Percentiles rank a stretch among this genome's conserved stretches.
Evolutionary conservation across 768 basidiomycete species (phyloP).

Genomic region (Lyophyllum decastes): DNA sequence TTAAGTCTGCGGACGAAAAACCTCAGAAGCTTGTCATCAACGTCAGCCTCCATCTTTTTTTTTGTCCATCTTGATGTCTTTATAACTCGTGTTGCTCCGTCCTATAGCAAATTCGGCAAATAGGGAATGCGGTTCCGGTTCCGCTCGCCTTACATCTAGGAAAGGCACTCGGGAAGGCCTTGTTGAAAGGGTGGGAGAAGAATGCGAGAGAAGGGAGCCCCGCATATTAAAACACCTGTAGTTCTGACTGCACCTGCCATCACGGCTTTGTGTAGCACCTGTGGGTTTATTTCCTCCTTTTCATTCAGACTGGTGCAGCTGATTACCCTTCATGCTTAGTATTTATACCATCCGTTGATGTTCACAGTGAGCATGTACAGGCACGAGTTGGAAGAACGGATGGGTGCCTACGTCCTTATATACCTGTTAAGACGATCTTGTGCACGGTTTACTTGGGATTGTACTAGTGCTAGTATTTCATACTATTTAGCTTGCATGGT

Average conservation of each 20-base stretch:
- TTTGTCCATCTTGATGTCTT: not conserved
- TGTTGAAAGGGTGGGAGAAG: constrained; percentile 46
- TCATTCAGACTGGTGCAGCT: not conserved
- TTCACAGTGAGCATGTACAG: too few relatives aligned
- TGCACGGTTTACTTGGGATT: too few relatives aligned
- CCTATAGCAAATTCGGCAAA: constrained; percentile 69
- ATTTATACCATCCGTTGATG: not conserved
- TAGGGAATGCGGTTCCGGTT: constrained; percentile 80
- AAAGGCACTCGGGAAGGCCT: constrained; percentile 42
- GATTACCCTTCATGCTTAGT: not conserved
- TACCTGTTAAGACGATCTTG: too few relatives aligned
- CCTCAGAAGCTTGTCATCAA: constrained; percentile 43
- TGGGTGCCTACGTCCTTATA: too few relatives aligned
- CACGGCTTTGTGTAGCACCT: too few relatives aligned
- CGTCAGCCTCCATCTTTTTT: constrained; percentile 37
- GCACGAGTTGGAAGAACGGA: too few relatives aligned
- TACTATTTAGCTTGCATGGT: too few relatives aligned
- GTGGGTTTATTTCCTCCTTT: not conserved
- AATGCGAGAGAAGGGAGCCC: constrained; percentile 47
- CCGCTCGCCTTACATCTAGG: constrained; percentile 69
- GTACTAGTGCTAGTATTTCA: too few relatives aligned
- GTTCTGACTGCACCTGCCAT: too few relatives aligned
- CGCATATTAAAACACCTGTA: constrained; percentile 26
- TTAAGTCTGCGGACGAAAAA: constrained; percentile 46
- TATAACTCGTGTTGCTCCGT: constrained; percentile 1